Evolutionary conservation across 148 eudicot genomes (phyloP).

Genomic region (Euryodendron excelsum): DNA sequence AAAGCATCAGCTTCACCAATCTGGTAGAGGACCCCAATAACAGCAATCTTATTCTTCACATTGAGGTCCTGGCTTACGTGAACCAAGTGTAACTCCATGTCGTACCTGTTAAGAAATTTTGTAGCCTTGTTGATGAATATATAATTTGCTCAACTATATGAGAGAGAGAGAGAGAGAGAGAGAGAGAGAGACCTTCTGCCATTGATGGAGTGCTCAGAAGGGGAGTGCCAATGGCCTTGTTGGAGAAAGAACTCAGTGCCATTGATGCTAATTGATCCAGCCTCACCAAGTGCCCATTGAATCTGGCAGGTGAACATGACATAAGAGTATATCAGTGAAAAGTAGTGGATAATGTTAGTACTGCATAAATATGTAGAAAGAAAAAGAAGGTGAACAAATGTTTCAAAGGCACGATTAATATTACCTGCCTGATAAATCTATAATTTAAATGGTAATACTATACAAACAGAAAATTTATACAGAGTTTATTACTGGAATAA

Average conservation of each 20-base stretch:
- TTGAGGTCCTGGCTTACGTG: background rate
- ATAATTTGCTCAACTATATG: too few relatives aligned
- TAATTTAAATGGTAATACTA: too few relatives aligned
- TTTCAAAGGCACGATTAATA: too few relatives aligned
- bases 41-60: background rate
- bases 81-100: background rate
- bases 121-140: too few relatives aligned
- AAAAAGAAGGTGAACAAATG: too few relatives aligned
- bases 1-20: background rate
- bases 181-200: conserved; percentile 35
- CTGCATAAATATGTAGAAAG: too few relatives aligned
- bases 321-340: too few relatives aligned
- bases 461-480: too few relatives aligned
- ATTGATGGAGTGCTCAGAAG: conserved; percentile 66
- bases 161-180: conserved; percentile 1
- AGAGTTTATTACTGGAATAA: too few relatives aligned
- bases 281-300: conserved; percentile 35
- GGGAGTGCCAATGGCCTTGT: conserved; percentile 65
- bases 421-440: too few relatives aligned
- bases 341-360: too few relatives aligned
- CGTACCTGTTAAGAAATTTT: too few relatives aligned
- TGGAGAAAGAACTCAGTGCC: conserved; percentile 33
- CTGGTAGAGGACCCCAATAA: conserved; percentile 7
- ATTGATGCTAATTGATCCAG: conserved; percentile 40
- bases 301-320: conserved; percentile 25